A percentile compares a stretch with the other conserved stretches of the same genome.
These are phyloP conservation scores for Venturia carpophila DNA, from an alignment of 2,329 filamentous ascomycete species.

Conservation along the genomic window DNA sequence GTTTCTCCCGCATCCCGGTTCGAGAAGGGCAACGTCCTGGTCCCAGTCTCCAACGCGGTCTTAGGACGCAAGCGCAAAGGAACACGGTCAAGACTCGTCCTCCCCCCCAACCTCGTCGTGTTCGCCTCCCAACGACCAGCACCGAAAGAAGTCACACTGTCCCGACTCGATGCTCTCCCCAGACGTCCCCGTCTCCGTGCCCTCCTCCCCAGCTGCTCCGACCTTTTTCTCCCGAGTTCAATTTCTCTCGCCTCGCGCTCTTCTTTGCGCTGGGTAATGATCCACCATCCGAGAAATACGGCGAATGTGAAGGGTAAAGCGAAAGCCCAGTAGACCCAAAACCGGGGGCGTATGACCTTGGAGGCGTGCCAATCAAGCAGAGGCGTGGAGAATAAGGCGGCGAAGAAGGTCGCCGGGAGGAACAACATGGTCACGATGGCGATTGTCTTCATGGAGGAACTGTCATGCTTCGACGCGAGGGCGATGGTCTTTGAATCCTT, in stretches of 20 bases:
- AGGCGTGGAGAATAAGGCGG: slow-evolving; percentile 6
- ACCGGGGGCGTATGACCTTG: not conserved
- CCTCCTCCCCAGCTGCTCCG: no score
- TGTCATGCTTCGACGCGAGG: slow-evolving; percentile 15
- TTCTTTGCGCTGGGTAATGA: not conserved
- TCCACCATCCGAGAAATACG: not conserved
- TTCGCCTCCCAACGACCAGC: no score
- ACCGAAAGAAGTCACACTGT: no score
- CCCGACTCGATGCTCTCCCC: no score
- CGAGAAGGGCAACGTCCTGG: no score
- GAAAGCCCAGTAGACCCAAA: slow-evolving; percentile 18
- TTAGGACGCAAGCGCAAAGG: no score
- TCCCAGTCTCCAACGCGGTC: no score
- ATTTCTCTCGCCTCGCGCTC: not conserved
- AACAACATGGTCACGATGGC: slow-evolving; percentile 19
- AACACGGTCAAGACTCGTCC: no score
- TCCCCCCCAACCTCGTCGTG: no score
- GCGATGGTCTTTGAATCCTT: slow-evolving; percentile 5
- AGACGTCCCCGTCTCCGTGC: no score
- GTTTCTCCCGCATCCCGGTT: no score
- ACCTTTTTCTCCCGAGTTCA: no score
- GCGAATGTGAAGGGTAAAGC: not conserved
- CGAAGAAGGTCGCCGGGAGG: slow-evolving; percentile 18
- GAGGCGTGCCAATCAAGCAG: slow-evolving; percentile 7
- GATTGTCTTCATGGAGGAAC: slow-evolving; percentile 19